Evolutionary conservation across 1,284 basidiomycete species (phyloP), one percentile per base, ranked within the genome.

Genomic region (Rhodotorula mucilaginosa): DNA sequence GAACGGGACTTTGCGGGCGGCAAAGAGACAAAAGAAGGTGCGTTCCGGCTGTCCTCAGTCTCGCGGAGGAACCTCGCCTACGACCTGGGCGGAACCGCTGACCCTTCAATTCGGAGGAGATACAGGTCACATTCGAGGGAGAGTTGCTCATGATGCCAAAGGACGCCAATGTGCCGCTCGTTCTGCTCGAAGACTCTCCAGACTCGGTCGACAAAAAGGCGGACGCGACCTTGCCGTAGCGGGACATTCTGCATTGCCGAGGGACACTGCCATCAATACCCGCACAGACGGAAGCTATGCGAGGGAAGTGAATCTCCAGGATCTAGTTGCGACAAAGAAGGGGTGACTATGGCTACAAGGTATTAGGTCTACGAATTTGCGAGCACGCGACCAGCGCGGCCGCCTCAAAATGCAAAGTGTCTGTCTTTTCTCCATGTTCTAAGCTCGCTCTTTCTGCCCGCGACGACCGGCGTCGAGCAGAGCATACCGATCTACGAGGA

Each of bases 111-210:
- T 18, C 21, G n/a, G n/a, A 3, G 16, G 15, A 16, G 15, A 29
- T 19, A n/a, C 67, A 76, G 74, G 64, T 76, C 51, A 34, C 61
- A 1, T 76, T 74, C 29, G 57, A 48, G 4, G 70, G 65, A 18
- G 74, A 76, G 39, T 49, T 76, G 19, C 60, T 76, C 52, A 74
- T 76, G 74, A 74, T 74, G 72, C 74, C 74, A 10, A 68, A 69
- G 34, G 72, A 74, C 63, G 67, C 67, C 26, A 67, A 69, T 26
- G 65, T 69, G 10, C 31, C 58, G n/a, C 65, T 76, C 52, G 58
- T 64, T 12, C 59, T 72, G 6, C 47, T 75, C 29, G 68, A 57
- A 21, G 63, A 64, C 13, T 21, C 26, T 5, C 19, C n/a, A 13
- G 54, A 48, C 39, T 65, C 29, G 23, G 26, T 29, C 16, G 67